phyloP scores from a whole-genome alignment of 139 green algal genomes.

The Picochlorum sp. region DNA sequence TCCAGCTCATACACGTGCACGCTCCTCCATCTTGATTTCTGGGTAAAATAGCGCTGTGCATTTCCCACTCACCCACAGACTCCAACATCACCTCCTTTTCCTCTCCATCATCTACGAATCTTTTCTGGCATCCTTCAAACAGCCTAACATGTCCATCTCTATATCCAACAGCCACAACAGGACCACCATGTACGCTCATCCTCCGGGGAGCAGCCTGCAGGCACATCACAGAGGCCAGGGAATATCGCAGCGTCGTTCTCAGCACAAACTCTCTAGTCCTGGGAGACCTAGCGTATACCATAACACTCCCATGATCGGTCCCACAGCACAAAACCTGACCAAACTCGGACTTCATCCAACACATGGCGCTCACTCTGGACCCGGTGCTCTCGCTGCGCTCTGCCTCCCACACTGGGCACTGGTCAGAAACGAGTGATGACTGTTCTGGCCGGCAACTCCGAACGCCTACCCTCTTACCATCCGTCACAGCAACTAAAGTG shows the following conservation, averaged over 20 bases:
- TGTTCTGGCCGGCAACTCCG: background rate
- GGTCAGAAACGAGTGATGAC: too few relatives aligned
- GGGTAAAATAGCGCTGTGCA: conserved; percentile 12
- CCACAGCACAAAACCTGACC: conserved; percentile 9
- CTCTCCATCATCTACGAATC: too few relatives aligned
- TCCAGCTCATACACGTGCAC: conserved; percentile 1
- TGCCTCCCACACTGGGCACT: background rate
- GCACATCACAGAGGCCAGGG: background rate
- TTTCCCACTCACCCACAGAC: conserved; percentile 4
- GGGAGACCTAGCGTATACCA: conserved; percentile 2
- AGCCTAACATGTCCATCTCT: conserved; percentile 13
- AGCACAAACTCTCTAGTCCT: background rate
- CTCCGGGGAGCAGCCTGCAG: background rate
- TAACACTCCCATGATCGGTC: conserved; percentile 1
- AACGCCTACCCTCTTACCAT: background rate
- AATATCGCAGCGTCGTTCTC: background rate
- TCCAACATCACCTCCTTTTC: too few relatives aligned
- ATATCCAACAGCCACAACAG: conserved; percentile 8
- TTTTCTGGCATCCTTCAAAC: conserved; percentile 3
- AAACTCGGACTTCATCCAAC: background rate
- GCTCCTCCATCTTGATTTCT: background rate
- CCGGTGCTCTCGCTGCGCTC: too few relatives aligned
- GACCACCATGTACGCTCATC: background rate
- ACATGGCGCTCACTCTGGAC: background rate
- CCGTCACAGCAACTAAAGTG: background rate